A percentile compares a stretch with the other conserved stretches of the same genome.
Conservation (phyloP, 495 filamentous ascomycete genomes). For the Chaetomidium leptoderma region DNA sequence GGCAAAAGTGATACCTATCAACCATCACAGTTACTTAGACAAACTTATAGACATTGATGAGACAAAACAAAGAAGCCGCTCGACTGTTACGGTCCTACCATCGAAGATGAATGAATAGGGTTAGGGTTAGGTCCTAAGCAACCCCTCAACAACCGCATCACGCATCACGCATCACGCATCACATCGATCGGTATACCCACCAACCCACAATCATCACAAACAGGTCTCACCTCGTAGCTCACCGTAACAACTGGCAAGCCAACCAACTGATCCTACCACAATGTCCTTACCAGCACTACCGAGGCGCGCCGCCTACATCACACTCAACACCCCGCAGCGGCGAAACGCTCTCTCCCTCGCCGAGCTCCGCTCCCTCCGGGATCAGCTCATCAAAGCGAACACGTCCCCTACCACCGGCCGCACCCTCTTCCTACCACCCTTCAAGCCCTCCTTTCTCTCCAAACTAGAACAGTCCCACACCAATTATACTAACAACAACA, state of each 20-base stretch:
- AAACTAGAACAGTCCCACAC: constrained; percentile 2
- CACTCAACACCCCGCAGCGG: constrained; percentile 6
- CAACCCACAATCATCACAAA: too few relatives aligned
- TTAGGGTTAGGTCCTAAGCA: neutral
- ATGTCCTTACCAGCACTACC: constrained; percentile 12
- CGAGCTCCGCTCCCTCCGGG: constrained; percentile 21
- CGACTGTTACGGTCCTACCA: too few relatives aligned
- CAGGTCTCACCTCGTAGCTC: too few relatives aligned
- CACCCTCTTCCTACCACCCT: constrained; percentile 25
- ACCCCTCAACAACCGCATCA: neutral
- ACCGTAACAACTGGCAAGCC: neutral
- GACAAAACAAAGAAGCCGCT: too few relatives aligned
- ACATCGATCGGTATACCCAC: too few relatives aligned
- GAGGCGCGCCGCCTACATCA: constrained; percentile 15
- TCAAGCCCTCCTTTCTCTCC: constrained; percentile 19
- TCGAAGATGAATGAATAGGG: neutral
- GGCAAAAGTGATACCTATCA: too few relatives aligned
- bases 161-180: neutral
- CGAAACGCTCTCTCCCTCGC: constrained; percentile 28
- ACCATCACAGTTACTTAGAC: too few relatives aligned
- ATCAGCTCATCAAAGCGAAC: constrained; percentile 24
- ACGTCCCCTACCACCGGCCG: constrained; percentile 18
- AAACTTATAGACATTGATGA: neutral
- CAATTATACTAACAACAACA: neutral
- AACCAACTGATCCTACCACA: neutral